Evolutionary conservation across 352 stramenopile species (phyloP).

Genomic region (Halophytophthora polymorphica): DNA sequence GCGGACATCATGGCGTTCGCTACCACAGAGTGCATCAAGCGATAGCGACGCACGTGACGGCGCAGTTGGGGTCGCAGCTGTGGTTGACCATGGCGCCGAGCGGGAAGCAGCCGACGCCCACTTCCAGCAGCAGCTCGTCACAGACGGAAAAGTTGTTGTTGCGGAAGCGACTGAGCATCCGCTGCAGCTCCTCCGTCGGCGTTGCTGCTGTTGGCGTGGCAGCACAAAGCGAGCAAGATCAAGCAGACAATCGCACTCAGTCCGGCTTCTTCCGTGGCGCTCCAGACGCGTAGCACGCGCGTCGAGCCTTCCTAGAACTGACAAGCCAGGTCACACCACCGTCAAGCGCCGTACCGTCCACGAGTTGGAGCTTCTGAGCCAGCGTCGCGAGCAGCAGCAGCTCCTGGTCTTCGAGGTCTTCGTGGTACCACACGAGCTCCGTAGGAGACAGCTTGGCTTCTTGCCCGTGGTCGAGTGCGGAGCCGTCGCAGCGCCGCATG

Average conservation of each 20-base stretch:
- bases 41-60: constrained; percentile 45
- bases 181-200: constrained; percentile 39
- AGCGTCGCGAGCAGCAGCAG: constrained; percentile 44
- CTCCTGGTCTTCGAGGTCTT: constrained; percentile 47
- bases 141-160: constrained; percentile 83
- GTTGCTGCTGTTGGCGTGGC: background rate
- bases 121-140: constrained; percentile 51
- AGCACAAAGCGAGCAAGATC: background rate
- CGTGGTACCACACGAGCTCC: constrained; percentile 56
- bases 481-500: constrained; percentile 20
- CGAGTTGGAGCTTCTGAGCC: constrained; percentile 48
- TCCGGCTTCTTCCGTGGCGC: background rate
- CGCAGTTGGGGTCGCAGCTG: constrained; percentile 67
- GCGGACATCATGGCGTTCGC: background rate
- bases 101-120: constrained; percentile 61
- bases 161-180: constrained; percentile 68
- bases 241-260: background rate
- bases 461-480: background rate
- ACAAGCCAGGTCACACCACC: background rate
- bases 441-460: constrained; percentile 11
- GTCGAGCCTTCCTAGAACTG: background rate
- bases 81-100: constrained; percentile 78
- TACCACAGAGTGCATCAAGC: background rate
- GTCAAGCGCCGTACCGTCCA: constrained; percentile 22
- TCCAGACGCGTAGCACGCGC: no score